Conservation (phyloP, 805 yeast species). For the Wickerhamomyces ciferrii region DNA sequence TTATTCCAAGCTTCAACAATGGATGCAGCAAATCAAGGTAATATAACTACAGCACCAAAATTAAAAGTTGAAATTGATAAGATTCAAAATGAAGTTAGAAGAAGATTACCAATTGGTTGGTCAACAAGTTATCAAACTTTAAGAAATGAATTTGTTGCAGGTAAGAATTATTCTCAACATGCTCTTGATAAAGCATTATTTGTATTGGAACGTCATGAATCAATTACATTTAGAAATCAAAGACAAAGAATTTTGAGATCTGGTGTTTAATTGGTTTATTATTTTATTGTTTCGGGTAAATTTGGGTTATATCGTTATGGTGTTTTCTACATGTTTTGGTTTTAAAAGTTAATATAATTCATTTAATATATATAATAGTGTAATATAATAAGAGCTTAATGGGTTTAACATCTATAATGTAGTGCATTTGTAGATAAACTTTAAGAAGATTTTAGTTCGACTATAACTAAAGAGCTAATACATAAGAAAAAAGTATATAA, state of each 20-base stretch:
- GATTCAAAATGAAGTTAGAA: slow-evolving; percentile 80
- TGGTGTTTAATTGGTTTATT: slow-evolving; percentile 6
- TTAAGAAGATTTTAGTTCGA: no score
- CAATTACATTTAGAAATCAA: slow-evolving; percentile 84
- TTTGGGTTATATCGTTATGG: background rate
- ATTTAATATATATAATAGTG: no score
- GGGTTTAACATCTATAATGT: no score
- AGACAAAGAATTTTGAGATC: slow-evolving; percentile 70
- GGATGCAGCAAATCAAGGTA: slow-evolving; percentile 74
- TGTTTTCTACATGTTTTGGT: background rate
- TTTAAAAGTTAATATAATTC: background rate
- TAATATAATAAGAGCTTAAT: no score
- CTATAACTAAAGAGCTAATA: no score
- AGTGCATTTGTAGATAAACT: no score
- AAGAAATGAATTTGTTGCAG: slow-evolving; percentile 73
- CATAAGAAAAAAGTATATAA: no score
- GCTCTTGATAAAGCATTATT: slow-evolving; percentile 81
- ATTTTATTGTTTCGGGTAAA: background rate
- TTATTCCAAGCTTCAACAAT: slow-evolving; percentile 94
- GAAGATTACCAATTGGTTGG: slow-evolving; percentile 95
- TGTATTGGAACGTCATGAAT: slow-evolving; percentile 80
- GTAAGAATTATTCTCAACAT: slow-evolving; percentile 53
- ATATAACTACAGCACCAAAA: slow-evolving; percentile 46
- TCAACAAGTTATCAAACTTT: slow-evolving; percentile 84
- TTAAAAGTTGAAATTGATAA: slow-evolving; percentile 65